A percentile compares a stretch with the other conserved stretches of the same genome.
Evolutionary conservation across 2,329 filamentous ascomycete species (phyloP).

Genomic region (Hortaea werneckii): DNA sequence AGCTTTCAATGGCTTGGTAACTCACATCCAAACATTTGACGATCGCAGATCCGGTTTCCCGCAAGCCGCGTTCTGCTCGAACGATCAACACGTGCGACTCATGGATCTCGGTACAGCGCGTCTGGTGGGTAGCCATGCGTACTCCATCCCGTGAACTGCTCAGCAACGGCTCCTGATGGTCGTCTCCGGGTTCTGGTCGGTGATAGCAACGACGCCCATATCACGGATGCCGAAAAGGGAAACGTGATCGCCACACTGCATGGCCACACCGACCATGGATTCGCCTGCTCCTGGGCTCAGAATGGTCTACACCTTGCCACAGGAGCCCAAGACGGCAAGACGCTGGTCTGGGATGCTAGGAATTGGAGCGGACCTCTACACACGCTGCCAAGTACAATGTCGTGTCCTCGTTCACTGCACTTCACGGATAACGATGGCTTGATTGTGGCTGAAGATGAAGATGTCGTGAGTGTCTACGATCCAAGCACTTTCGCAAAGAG

Average conservation of each 20-base stretch:
- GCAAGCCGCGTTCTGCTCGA: slow-evolving; percentile 47
- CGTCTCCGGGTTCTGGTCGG: slow-evolving; percentile 64
- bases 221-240: slow-evolving; percentile 54
- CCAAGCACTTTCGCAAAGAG: slow-evolving; percentile 52
- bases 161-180: slow-evolving; percentile 60
- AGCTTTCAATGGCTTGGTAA: slow-evolving; percentile 45
- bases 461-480: slow-evolving; percentile 62
- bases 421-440: slow-evolving; percentile 65
- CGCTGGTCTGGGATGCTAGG: slow-evolving; percentile 68
- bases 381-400: slow-evolving; percentile 54
- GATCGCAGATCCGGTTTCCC: slow-evolving; percentile 38
- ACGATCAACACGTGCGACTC: slow-evolving; percentile 45
- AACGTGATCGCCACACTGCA: slow-evolving; percentile 44
- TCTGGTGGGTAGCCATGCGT: slow-evolving; percentile 47
- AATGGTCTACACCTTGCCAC: slow-evolving; percentile 69
- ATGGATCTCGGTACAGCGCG: slow-evolving; percentile 48
- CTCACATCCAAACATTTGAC: slow-evolving; percentile 45
- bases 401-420: slow-evolving; percentile 56
- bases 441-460: slow-evolving; percentile 65
- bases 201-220: slow-evolving; percentile 54
- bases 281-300: slow-evolving; percentile 70
- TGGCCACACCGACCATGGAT: slow-evolving; percentile 56
- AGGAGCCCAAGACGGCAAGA: slow-evolving; percentile 62
- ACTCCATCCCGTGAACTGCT: slow-evolving; percentile 61
- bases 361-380: slow-evolving; percentile 50